A percentile compares a stretch with the other conserved stretches of the same genome.
Evolutionary conservation across 2,329 filamentous ascomycete species (phyloP).

Genomic region (Talaromyces sp.): DNA sequence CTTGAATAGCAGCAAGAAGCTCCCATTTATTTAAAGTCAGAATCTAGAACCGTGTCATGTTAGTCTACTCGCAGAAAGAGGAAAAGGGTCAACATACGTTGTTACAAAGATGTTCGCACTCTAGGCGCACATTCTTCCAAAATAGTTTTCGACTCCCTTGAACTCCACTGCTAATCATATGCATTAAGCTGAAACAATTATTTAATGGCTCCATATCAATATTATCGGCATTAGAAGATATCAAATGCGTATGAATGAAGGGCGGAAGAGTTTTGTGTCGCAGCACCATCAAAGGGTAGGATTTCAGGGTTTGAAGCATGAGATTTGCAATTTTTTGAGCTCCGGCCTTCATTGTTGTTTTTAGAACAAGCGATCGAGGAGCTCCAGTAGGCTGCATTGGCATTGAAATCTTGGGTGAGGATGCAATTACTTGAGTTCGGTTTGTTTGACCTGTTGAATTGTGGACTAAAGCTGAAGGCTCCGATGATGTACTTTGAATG

Average conservation of each 20-base stretch:
- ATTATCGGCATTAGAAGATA: slow-evolving; percentile 13
- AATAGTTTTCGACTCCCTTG: slow-evolving; percentile 36
- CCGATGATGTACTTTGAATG: background rate
- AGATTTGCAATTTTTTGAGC: slow-evolving; percentile 30
- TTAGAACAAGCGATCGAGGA: slow-evolving; percentile 12
- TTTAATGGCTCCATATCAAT: slow-evolving; percentile 30
- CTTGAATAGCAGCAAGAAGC: slow-evolving; percentile 39
- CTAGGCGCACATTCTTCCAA: slow-evolving; percentile 40
- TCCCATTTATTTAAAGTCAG: slow-evolving; percentile 30
- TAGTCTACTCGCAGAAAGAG: background rate
- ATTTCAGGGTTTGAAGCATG: slow-evolving; percentile 37
- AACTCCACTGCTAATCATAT: slow-evolving; percentile 31
- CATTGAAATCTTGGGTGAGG: slow-evolving; percentile 1
- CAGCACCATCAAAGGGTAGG: slow-evolving; percentile 37
- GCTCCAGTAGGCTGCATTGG: background rate
- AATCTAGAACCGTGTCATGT: slow-evolving; percentile 16
- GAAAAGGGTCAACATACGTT: slow-evolving; percentile 24
- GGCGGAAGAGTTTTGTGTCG: slow-evolving; percentile 34
- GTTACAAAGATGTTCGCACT: slow-evolving; percentile 36
- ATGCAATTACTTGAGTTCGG: background rate
- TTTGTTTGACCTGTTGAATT: background rate
- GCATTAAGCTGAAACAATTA: slow-evolving; percentile 38
- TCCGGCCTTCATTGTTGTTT: slow-evolving; percentile 19
- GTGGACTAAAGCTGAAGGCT: background rate
- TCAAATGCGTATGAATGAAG: slow-evolving; percentile 35